Percentiles rank a stretch among this genome's conserved stretches.
Evolutionary conservation across 2,329 filamentous ascomycete genomes (phyloP).

Genomic region (Pseudogymnoascus verrucosus): DNA sequence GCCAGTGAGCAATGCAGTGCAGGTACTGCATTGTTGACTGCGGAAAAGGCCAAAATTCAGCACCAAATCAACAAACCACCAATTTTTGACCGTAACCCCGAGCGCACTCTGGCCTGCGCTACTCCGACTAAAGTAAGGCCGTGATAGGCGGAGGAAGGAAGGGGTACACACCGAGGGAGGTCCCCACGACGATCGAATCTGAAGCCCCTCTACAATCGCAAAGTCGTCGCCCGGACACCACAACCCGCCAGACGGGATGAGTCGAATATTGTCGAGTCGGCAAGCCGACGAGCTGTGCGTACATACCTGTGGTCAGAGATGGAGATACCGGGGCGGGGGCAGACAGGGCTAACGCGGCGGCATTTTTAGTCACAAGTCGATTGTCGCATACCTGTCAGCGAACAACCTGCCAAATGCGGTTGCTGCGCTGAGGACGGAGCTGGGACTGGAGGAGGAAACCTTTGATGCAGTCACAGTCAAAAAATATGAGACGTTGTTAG

Average conservation of each 20-base stretch:
- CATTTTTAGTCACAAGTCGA: conserved; percentile 67
- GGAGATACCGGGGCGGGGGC: not conserved
- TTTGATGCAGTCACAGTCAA: conserved; percentile 74
- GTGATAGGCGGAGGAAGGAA: conserved; percentile 3
- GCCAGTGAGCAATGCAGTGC: conserved; percentile 5
- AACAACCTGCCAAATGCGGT: conserved; percentile 61
- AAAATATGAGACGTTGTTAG: conserved; percentile 82
- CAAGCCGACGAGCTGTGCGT: conserved; percentile 80
- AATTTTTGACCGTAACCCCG: not conserved
- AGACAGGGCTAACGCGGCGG: conserved; percentile 10
- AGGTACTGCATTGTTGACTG: conserved; percentile 7
- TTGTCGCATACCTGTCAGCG: conserved; percentile 73
- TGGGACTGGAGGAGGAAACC: conserved; percentile 53
- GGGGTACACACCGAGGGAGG: not conserved
- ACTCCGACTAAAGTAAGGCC: not conserved
- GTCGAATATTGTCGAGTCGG: conserved; percentile 47
- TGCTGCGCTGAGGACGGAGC: conserved; percentile 61
- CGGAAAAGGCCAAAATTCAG: not conserved
- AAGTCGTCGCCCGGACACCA: not conserved
- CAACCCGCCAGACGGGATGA: conserved; percentile 4
- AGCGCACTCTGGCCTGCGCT: not conserved
- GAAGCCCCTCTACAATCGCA: not conserved
- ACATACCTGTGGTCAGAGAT: conserved; percentile 11
- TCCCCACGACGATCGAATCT: not conserved
- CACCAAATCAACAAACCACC: not conserved